A percentile compares a stretch with the other conserved stretches of the same genome.
These are phyloP conservation scores for Phalaenopsis aphrodite DNA, from an alignment of 106 monocot genomes.

Conservation along the genomic window DNA sequence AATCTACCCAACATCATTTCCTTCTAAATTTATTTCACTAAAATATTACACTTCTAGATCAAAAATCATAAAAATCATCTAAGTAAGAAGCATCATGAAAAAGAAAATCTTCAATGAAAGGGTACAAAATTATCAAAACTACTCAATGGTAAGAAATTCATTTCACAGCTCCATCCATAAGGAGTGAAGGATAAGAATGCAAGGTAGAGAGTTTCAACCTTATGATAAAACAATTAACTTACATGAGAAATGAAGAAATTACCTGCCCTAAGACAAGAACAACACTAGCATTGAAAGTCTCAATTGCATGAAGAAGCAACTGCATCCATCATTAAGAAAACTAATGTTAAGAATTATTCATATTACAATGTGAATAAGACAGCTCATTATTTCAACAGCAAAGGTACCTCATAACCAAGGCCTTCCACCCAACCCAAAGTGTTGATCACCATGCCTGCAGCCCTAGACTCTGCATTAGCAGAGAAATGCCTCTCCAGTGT, in stretches of 20 bases:
- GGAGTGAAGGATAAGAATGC: background rate
- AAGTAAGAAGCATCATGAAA: background rate
- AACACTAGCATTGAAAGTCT: slow-evolving; percentile 79
- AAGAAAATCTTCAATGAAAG: background rate
- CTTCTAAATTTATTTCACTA: background rate
- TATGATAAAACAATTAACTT: background rate
- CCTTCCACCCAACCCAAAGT: slow-evolving; percentile 99
- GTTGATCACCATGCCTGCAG: slow-evolving; percentile 98
- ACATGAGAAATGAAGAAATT: background rate
- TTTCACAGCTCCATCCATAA: background rate
- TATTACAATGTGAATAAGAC: background rate
- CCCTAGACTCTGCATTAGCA: slow-evolving; percentile 88
- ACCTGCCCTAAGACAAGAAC: slow-evolving; percentile 98
- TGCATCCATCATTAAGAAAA: slow-evolving; percentile 21
- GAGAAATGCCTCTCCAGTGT: slow-evolving; percentile 82
- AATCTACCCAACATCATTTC: background rate
- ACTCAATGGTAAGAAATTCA: background rate
- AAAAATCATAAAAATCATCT: background rate
- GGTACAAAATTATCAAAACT: background rate
- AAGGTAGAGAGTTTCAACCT: background rate
- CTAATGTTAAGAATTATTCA: background rate
- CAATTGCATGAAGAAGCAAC: slow-evolving; percentile 91
- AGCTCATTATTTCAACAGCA: background rate
- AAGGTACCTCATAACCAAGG: slow-evolving; percentile 85
- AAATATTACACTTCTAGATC: background rate